Percentiles rank a stretch among this genome's conserved stretches.
Evolutionary conservation across 2,329 filamentous ascomycete genomes (phyloP).

Genomic region (Diplodia corticola): DNA sequence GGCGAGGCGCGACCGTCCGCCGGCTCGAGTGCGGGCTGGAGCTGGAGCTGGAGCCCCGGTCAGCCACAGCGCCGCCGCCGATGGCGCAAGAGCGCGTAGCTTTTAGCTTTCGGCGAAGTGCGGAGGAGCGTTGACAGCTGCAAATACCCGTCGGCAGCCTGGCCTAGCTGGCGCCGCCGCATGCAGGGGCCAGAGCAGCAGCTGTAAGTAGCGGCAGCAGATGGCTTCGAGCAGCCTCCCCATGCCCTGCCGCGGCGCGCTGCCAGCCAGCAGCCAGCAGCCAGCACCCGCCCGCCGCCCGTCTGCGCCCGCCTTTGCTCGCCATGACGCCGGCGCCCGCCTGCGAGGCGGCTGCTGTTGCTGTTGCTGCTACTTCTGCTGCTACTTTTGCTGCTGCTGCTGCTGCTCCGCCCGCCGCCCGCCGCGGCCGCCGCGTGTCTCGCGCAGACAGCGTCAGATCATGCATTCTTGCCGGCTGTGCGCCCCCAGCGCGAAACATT

Average conservation of each 20-base stretch:
- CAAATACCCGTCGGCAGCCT: conserved; percentile 15
- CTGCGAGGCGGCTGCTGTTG: no score
- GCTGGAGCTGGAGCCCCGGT: background rate
- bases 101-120: conserved; percentile 21
- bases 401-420: background rate
- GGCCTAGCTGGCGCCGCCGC: conserved; percentile 18
- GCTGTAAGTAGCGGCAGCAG: background rate
- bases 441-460: conserved; percentile 13
- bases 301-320: no score
- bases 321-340: no score
- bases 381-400: no score
- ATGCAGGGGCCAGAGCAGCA: conserved; percentile 16
- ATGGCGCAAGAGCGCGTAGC: conserved; percentile 9
- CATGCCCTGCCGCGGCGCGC: background rate
- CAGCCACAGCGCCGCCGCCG: background rate
- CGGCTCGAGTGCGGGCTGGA: no score
- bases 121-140: conserved; percentile 20
- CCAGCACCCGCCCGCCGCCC: no score
- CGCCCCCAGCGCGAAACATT: conserved; percentile 19
- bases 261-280: background rate
- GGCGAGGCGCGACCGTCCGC: no score
- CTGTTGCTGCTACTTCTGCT: no score
- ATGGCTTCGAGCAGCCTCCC: background rate
- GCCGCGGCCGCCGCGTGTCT: conserved; percentile 1
- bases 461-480: conserved; percentile 22